phyloP scores from a whole-genome alignment of 139 green algal genomes.

The Monoraphidium neglectum region DNA sequence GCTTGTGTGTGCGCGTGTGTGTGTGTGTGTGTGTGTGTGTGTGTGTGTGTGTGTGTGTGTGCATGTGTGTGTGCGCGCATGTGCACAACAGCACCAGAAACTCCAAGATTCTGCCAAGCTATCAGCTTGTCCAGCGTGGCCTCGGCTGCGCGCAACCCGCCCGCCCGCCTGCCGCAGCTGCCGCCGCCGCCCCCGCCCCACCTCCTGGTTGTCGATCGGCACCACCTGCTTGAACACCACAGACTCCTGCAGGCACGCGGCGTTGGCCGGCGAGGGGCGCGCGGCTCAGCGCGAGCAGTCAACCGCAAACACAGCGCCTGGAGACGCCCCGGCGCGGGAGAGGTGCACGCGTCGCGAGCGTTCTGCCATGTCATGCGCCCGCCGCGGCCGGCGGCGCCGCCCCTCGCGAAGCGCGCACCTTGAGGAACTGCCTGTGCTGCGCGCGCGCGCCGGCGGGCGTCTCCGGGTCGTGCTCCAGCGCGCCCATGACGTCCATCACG shows the following conservation, averaged over 20 bases:
- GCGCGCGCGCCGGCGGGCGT: conserved; percentile 48
- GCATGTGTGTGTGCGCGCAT: no score
- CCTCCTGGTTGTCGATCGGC: conserved; percentile 64
- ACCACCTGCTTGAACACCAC: conserved; percentile 89
- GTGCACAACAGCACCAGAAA: no score
- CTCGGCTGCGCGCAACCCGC: no score
- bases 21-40: no score
- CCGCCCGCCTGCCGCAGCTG: no score
- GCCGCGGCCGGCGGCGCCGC: not conserved
- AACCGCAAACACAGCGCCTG: not conserved
- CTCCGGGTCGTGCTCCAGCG: conserved; percentile 93
- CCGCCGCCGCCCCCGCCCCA: no score
- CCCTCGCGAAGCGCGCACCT: not conserved
- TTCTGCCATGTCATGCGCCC: not conserved
- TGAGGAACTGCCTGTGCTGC: conserved; percentile 83
- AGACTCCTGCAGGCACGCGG: conserved; percentile 44
- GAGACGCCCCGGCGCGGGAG: not conserved
- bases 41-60: no score
- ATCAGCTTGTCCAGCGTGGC: no score
- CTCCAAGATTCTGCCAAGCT: no score
- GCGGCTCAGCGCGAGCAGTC: no score
- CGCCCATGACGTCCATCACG: conserved; percentile 91
- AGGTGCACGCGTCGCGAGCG: not conserved
- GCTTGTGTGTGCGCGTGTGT: no score
- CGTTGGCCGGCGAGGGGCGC: no score